phyloP scores from a whole-genome alignment of 306 rosid genomes.

The Medicago lupulina region DNA sequence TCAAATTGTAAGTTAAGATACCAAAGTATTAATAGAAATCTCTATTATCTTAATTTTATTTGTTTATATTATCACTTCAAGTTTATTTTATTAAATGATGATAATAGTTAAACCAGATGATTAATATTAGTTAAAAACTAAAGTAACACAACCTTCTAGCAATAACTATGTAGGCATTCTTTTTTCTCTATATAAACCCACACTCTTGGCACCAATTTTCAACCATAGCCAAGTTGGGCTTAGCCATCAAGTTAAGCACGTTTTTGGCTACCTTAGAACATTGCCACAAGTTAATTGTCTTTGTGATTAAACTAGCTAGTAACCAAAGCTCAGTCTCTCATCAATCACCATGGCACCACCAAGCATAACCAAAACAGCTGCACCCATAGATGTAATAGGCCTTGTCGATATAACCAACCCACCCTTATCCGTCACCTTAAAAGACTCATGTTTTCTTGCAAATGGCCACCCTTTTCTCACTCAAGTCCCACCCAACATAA shows the following conservation, averaged over 20 bases:
- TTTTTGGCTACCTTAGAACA: neutral
- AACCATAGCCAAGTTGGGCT: neutral
- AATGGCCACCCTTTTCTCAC: conserved; percentile 63
- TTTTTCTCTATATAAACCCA: conserved; percentile 14
- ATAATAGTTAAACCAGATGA: too few species aligned
- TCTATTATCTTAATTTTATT: too few species aligned
- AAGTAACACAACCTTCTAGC: too few species aligned
- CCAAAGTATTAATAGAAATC: too few species aligned
- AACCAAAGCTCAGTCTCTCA: neutral
- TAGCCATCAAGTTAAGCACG: neutral
- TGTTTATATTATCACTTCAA: too few species aligned
- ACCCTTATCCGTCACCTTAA: conserved; percentile 48
- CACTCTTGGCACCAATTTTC: neutral
- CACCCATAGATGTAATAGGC: conserved; percentile 32
- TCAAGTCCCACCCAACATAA: conserved; percentile 56
- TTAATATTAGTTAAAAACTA: too few species aligned
- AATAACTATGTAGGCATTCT: too few species aligned
- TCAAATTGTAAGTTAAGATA: too few species aligned
- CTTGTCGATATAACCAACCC: neutral
- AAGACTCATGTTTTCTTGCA: conserved; percentile 56
- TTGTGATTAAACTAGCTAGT: neutral
- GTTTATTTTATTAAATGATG: too few species aligned
- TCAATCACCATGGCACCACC: conserved; percentile 70
- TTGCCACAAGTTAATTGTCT: neutral
- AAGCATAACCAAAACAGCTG: conserved; percentile 51